phyloP scores from a whole-genome alignment of 1,284 basidiomycete species.

The Tilletiopsis washingtonensis region DNA sequence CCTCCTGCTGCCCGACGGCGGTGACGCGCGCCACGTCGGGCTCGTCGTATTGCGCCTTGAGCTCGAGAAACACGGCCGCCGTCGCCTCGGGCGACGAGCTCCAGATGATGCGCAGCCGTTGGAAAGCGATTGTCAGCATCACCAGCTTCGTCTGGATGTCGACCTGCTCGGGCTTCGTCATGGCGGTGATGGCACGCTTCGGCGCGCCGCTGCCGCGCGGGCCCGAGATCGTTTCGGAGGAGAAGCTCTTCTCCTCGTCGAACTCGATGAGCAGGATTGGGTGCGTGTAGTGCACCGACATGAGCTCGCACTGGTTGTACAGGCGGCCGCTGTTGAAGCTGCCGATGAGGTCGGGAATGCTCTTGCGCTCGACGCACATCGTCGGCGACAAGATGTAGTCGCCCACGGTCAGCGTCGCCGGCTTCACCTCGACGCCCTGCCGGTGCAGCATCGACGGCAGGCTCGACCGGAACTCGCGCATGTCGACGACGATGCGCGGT shows the following conservation, averaged over 20 bases:
- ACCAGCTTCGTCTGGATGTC: constrained; percentile 81
- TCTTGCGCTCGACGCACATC: constrained; percentile 93
- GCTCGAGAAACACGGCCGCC: constrained; percentile 82
- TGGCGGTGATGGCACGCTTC: constrained; percentile 53
- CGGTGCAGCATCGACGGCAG: constrained; percentile 85
- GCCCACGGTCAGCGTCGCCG: constrained; percentile 84
- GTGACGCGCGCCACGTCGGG: constrained; percentile 80
- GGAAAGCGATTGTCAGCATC: constrained; percentile 79
- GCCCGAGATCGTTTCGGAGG: constrained; percentile 49
- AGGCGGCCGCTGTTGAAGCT: constrained; percentile 88
- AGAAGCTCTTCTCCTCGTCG: constrained; percentile 92
- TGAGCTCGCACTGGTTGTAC: constrained; percentile 95
- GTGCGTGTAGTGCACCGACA: constrained; percentile 91
- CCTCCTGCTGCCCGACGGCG: too few relatives aligned
- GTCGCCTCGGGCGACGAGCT: constrained; percentile 89
- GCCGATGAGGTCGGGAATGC: constrained; percentile 77
- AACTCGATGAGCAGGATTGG: constrained; percentile 96
- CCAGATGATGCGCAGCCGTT: constrained; percentile 88
- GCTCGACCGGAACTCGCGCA: constrained; percentile 90
- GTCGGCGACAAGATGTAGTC: constrained; percentile 94
- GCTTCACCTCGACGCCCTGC: constrained; percentile 69
- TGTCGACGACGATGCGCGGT: constrained; percentile 83
- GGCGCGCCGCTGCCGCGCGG: background rate
- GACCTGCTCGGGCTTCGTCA: constrained; percentile 44
- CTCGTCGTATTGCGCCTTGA: constrained; percentile 75